These are phyloP conservation scores for Suhomyces tanzawaensis DNA, from an alignment of 805 yeast species.

Conservation along the genomic window DNA sequence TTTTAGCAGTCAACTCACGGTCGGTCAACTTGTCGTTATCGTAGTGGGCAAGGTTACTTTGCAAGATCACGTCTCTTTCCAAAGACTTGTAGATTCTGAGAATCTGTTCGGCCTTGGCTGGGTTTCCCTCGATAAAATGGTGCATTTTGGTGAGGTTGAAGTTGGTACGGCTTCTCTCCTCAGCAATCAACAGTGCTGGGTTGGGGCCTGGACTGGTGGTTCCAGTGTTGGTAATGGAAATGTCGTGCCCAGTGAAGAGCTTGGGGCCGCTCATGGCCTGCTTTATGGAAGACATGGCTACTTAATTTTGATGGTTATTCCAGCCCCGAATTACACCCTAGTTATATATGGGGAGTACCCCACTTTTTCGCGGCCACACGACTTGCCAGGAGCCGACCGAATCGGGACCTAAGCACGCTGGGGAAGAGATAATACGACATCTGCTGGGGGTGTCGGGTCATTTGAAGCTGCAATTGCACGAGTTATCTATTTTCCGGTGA, in stretches of 20 bases:
- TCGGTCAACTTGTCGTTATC: slow-evolving; percentile 56
- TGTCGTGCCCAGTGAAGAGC: no score
- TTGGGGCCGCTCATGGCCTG: no score
- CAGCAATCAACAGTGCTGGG: slow-evolving; percentile 33
- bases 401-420: no score
- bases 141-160: slow-evolving; percentile 42
- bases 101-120: slow-evolving; percentile 36
- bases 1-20: slow-evolving; percentile 58
- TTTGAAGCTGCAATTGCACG: no score
- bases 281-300: no score
- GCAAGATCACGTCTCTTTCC: slow-evolving; percentile 65
- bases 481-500: no score
- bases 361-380: slow-evolving; percentile 4
- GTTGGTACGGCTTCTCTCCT: slow-evolving; percentile 45
- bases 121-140: slow-evolving; percentile 55
- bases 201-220: slow-evolving; percentile 24
- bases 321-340: no score
- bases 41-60: slow-evolving; percentile 52
- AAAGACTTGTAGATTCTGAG: slow-evolving; percentile 40
- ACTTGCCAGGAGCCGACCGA: no score
- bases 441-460: no score
- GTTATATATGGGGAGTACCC: slow-evolving; percentile 1
- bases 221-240: neutral
- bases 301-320: no score
- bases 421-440: no score